phyloP scores from a whole-genome alignment of 2,329 filamentous ascomycete species.

The Mycocentrospora acerina region DNA sequence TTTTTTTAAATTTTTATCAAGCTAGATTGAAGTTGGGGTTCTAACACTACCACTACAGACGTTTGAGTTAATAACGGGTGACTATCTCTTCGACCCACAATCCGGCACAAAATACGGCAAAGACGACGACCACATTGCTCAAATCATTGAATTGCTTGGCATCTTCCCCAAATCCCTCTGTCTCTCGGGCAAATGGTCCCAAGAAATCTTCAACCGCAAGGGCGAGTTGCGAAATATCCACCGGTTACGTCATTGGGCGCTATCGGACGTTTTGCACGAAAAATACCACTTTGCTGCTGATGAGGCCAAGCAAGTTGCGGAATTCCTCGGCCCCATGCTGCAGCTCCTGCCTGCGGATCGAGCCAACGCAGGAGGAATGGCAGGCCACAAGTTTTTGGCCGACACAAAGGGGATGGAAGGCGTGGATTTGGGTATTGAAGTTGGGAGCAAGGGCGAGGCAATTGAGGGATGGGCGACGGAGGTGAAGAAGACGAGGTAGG shows the following conservation, averaged over 20 bases:
- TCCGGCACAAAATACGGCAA: slow-evolving; percentile 99
- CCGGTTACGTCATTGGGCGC: slow-evolving; percentile 89
- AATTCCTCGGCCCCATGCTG: slow-evolving; percentile 88
- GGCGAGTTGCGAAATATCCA: slow-evolving; percentile 98
- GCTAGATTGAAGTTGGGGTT: not conserved
- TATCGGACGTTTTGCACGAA: slow-evolving; percentile 88
- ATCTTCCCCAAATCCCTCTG: slow-evolving; percentile 91
- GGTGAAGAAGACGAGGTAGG: slow-evolving; percentile 63
- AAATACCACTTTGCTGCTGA: slow-evolving; percentile 94
- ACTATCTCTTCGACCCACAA: slow-evolving; percentile 98
- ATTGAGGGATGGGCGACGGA: slow-evolving; percentile 94
- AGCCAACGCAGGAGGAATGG: slow-evolving; percentile 96
- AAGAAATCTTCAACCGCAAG: slow-evolving; percentile 98
- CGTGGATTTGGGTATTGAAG: slow-evolving; percentile 70
- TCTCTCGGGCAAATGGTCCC: slow-evolving; percentile 92
- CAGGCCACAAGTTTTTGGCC: slow-evolving; percentile 77
- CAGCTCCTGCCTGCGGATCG: slow-evolving; percentile 84
- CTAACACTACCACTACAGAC: slow-evolving; percentile 61
- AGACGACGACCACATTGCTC: slow-evolving; percentile 98
- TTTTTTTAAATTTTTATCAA: too few species aligned
- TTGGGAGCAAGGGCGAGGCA: slow-evolving; percentile 82
- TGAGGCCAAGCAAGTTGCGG: slow-evolving; percentile 74
- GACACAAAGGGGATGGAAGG: slow-evolving; percentile 88
- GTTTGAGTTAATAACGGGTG: slow-evolving; percentile 95
- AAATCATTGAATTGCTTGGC: slow-evolving; percentile 95